phyloP scores from a whole-genome alignment of 164 flowering plant species.

The Berberis vulgaris region DNA sequence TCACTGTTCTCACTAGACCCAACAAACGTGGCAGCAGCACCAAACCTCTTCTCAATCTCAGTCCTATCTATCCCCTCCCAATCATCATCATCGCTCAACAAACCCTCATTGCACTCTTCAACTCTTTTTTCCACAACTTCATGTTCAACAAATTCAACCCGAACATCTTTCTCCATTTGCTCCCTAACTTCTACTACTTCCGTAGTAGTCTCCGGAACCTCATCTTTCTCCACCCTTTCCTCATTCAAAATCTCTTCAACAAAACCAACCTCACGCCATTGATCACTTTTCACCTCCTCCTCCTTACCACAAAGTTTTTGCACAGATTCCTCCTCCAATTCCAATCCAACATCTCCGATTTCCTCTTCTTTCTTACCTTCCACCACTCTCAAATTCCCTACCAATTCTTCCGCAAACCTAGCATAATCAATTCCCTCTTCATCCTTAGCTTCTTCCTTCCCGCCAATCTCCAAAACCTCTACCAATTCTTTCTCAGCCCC shows the following conservation, averaged over 20 bases:
- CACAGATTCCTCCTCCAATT: too few relatives aligned
- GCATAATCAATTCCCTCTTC: neutral
- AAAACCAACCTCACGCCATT: too few relatives aligned
- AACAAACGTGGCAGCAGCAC: slow-evolving; percentile 35
- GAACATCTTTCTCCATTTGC: neutral
- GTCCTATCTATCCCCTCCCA: slow-evolving; percentile 95
- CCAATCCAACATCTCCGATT: too few relatives aligned
- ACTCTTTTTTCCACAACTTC: slow-evolving; percentile 4
- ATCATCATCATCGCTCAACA: slow-evolving; percentile 47
- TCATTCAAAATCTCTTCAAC: neutral
- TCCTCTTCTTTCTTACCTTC: neutral
- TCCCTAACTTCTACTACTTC: too few relatives aligned
- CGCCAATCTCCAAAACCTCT: neutral
- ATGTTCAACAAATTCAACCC: slow-evolving; percentile 4
- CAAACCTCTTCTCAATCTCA: slow-evolving; percentile 55
- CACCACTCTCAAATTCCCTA: neutral
- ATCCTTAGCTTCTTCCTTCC: neutral
- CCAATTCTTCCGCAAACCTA: too few relatives aligned
- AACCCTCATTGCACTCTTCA: slow-evolving; percentile 11
- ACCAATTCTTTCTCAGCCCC: too few relatives aligned
- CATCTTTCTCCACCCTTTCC: neutral
- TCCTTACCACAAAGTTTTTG: too few relatives aligned
- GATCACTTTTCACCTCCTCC: too few relatives aligned
- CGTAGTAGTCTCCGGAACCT: neutral
- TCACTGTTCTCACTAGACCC: slow-evolving; percentile 21